Evolutionary conservation across 164 flowering plant genomes (phyloP).

Genomic region (Protea cynaroides): DNA sequence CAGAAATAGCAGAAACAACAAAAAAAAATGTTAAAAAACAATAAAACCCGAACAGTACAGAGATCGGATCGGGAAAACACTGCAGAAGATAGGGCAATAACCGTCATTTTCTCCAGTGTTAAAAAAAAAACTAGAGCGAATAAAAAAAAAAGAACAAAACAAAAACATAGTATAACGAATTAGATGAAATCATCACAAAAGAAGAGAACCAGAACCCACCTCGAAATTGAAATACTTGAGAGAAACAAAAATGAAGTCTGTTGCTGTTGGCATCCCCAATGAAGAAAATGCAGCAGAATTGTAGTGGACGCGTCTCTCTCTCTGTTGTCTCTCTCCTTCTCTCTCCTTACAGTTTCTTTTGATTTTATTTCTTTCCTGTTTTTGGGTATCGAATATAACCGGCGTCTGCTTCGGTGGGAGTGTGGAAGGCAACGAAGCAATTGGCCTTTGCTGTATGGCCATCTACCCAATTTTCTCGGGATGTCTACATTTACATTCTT

Average conservation of each 20-base stretch:
- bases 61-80: slow-evolving; percentile 32
- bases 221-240: slow-evolving; percentile 1
- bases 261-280: slow-evolving; percentile 4
- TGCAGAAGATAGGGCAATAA: slow-evolving; percentile 23
- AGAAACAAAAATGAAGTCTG: neutral
- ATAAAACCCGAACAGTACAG: slow-evolving; percentile 3
- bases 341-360: neutral
- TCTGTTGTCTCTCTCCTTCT: neutral
- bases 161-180: neutral
- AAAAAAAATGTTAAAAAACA: neutral
- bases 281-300: slow-evolving; percentile 12
- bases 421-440: neutral
- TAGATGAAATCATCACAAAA: slow-evolving; percentile 1
- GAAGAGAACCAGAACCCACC: neutral
- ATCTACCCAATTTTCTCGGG: neutral
- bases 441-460: neutral
- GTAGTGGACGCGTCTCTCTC: slow-evolving; percentile 11
- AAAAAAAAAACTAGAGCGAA: too few relatives aligned
- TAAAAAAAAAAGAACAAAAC: neutral
- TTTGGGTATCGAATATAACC: slow-evolving; percentile 4
- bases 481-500: too few relatives aligned
- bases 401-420: slow-evolving; percentile 5
- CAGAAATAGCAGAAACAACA: neutral
- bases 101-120: slow-evolving; percentile 9
- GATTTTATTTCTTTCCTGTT: neutral